Conservation (phyloP, 1,284 basidiomycete species). For the Heliocybe sulcata region DNA sequence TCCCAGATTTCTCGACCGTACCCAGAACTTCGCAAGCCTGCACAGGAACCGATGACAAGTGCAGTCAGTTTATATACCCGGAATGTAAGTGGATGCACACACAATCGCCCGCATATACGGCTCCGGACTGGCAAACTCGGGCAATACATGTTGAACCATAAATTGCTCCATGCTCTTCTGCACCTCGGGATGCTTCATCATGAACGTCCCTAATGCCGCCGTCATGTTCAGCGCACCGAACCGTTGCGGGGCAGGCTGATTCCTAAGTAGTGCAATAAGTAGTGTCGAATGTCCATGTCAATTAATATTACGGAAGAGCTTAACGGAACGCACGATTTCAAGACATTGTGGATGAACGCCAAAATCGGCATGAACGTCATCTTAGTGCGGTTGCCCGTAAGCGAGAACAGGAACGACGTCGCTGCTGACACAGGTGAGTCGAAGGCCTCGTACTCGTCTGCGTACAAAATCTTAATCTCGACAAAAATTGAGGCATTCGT, state of each 20-base stretch:
- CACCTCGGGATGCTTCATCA: slow-evolving; percentile 76
- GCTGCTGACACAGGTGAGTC: slow-evolving; percentile 71
- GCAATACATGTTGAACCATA: slow-evolving; percentile 63
- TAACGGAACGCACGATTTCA: slow-evolving; percentile 58
- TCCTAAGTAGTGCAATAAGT: slow-evolving; percentile 24
- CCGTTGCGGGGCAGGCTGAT: slow-evolving; percentile 52
- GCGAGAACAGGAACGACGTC: slow-evolving; percentile 69
- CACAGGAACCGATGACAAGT: slow-evolving; percentile 8
- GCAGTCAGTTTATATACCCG: slow-evolving; percentile 1
- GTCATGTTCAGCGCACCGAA: slow-evolving; percentile 84
- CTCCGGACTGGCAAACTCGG: slow-evolving; percentile 57
- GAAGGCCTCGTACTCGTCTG: slow-evolving; percentile 77
- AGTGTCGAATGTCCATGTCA: too few relatives aligned
- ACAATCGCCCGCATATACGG: slow-evolving; percentile 74
- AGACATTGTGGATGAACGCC: slow-evolving; percentile 64
- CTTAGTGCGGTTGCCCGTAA: slow-evolving; percentile 74
- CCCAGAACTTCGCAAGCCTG: slow-evolving; percentile 78
- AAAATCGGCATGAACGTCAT: slow-evolving; percentile 74
- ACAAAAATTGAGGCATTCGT: background rate
- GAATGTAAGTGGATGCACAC: slow-evolving; percentile 21
- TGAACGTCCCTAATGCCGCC: slow-evolving; percentile 64
- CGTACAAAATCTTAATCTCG: background rate
- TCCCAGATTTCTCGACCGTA: slow-evolving; percentile 58
- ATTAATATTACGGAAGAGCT: too few relatives aligned
- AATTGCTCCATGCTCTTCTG: slow-evolving; percentile 73